Percentiles rank a stretch among this genome's conserved stretches.
Conservation (phyloP, 2,329 filamentous ascomycete genomes). For the Curvularia sp. region DNA sequence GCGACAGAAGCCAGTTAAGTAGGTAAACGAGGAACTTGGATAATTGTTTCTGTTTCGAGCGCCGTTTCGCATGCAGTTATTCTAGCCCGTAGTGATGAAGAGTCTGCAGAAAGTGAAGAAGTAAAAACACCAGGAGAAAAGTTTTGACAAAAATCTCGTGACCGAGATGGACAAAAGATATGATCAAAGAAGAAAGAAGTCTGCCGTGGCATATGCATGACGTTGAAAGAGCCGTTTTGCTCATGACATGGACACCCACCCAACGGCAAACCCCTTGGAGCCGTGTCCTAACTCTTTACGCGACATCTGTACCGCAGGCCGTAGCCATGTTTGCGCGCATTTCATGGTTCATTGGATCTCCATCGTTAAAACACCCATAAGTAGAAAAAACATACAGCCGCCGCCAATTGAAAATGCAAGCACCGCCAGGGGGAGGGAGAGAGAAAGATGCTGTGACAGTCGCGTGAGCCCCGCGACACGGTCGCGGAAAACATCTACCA, state of each 20-base stretch:
- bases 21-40: slow-evolving; percentile 10
- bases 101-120: too few relatives aligned
- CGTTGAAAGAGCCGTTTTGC: slow-evolving; percentile 12
- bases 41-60: slow-evolving; percentile 39
- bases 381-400: slow-evolving; percentile 47
- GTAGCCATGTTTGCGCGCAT: slow-evolving; percentile 12
- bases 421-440: slow-evolving; percentile 29
- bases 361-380: slow-evolving; percentile 41
- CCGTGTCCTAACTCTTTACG: slow-evolving; percentile 15
- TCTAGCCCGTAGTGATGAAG: slow-evolving; percentile 29
- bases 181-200: slow-evolving; percentile 6
- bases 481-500: slow-evolving; percentile 33
- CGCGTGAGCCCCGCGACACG: slow-evolving; percentile 31
- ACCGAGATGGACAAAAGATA: slow-evolving; percentile 10
- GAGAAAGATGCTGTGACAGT: slow-evolving; percentile 39
- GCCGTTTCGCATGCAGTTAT: slow-evolving; percentile 37
- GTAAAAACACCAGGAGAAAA: too few relatives aligned
- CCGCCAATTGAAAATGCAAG: slow-evolving; percentile 50
- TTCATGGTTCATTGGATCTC: slow-evolving; percentile 21
- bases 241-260: slow-evolving; percentile 6
- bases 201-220: slow-evolving; percentile 12
- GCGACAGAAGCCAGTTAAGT: too few relatives aligned
- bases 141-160: slow-evolving; percentile 4
- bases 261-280: slow-evolving; percentile 8
- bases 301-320: slow-evolving; percentile 4